Base-by-base conservation (phyloP, 345 rosid genomes). In the Durio zibethinus region DNA sequence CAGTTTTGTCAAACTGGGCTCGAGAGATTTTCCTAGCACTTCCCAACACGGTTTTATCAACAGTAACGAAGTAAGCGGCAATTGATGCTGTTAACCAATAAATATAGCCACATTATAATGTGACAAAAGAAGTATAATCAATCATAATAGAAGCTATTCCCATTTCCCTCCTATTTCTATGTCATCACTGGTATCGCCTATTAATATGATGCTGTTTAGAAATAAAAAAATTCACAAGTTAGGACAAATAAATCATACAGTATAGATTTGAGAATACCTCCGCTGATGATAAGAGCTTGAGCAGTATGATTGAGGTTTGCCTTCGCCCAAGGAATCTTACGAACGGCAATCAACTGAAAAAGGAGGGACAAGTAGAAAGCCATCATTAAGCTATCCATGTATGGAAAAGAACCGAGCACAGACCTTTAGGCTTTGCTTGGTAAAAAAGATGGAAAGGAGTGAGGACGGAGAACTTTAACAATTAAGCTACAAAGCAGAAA, bases 281-380 rank as follows among this genome's bases (percentile, higher is more conserved):
- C 87, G 14, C 88, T 87, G 79, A 89, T 86, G 73, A 91, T 81
- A 27, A 91, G 93, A 53, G 96, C 90, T 81, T 91, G 96, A 71
- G 89, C 93, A 73, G 89, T 87, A 75, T 89, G 84, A 78, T 91
- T 91, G 72, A 91, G 88, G 82, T 91, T 91, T 21, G 90, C 88
- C 83, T 87, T 89, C 65, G 96, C 96, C 96, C 93, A 91, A 36
- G 93, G 96, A 78, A 88, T 59, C 80, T 61, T 40, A 57, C 93
- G 92, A 61, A 78, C 86, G 4, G 83, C 90, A 48, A 45, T 38
- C 81, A 91, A 76, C 93, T 91, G 89, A 74, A 57, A 69, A 76
- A 27, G 42, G 18, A 56, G 23, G 53, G 0, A 14, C 23, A 27
- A 74, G 42, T 25, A 59, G 43, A 72, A 36, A 36, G 20, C 45